A percentile compares a stretch with the other conserved stretches of the same genome.
Evolutionary conservation across 2,329 filamentous ascomycete species (phyloP).

Genomic region (Colletotrichum horii): DNA sequence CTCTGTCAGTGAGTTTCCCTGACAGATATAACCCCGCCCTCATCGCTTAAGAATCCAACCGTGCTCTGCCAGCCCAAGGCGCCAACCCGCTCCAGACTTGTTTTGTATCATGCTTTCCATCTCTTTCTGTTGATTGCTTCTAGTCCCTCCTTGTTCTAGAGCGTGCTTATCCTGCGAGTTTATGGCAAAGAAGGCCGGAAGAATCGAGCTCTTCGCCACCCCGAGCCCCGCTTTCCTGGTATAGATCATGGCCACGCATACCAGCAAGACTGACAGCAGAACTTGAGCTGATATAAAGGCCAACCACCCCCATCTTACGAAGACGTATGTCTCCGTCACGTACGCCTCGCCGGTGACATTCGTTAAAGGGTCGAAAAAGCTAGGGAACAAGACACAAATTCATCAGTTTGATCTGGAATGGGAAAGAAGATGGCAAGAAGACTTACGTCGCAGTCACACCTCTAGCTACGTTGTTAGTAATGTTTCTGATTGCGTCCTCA

Average conservation of each 20-base stretch:
- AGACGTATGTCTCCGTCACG: conserved; percentile 6
- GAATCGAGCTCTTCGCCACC: conserved; percentile 20
- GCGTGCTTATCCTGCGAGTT: background rate
- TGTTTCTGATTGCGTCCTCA: background rate
- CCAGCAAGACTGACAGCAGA: conserved; percentile 10
- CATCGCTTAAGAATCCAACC: background rate
- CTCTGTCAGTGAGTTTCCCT: too few relatives aligned
- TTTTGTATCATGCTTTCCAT: background rate
- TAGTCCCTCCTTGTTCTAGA: background rate
- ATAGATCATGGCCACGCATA: conserved; percentile 11
- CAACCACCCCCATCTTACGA: conserved; percentile 23
- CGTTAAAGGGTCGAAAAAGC: background rate
- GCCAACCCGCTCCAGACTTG: background rate
- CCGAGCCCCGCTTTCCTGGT: conserved; percentile 13
- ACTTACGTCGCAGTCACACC: background rate
- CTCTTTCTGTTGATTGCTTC: background rate
- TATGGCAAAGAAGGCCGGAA: background rate
- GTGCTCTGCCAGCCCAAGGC: background rate
- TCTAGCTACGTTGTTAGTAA: background rate
- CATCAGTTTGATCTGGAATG: background rate
- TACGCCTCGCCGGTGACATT: background rate
- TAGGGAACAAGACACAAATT: background rate
- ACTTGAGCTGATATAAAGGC: conserved; percentile 21
- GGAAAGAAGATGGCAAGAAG: background rate
- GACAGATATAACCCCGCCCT: background rate